These are phyloP conservation scores for Lentinula lateritia DNA, from an alignment of 768 basidiomycete genomes.

Conservation along the genomic window DNA sequence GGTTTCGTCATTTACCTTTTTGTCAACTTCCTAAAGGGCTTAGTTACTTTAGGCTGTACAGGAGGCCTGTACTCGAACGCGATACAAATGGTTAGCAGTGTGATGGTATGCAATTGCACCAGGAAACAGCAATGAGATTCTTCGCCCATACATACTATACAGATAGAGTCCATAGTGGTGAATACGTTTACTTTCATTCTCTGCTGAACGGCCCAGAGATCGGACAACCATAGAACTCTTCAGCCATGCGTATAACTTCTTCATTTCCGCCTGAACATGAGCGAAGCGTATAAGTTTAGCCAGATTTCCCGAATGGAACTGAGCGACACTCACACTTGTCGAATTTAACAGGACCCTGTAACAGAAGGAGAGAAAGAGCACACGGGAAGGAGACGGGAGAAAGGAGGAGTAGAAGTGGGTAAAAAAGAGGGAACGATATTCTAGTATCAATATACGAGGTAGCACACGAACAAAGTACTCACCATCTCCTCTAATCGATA, in stretches of 20 bases:
- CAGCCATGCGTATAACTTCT: constrained; percentile 35
- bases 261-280: constrained; percentile 29
- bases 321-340: constrained; percentile 27
- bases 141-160: neutral
- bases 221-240: constrained; percentile 36
- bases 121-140: too few species aligned
- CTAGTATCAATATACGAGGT: neutral
- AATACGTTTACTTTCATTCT: neutral
- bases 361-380: neutral
- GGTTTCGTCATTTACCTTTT: too few species aligned
- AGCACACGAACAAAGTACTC: neutral
- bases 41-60: too few species aligned
- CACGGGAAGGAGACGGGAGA: too few species aligned
- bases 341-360: constrained; percentile 30
- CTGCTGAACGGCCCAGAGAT: constrained; percentile 25
- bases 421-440: too few species aligned
- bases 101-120: too few species aligned
- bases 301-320: neutral
- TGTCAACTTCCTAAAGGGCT: too few species aligned
- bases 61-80: too few species aligned
- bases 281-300: neutral
- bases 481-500: constrained; percentile 41
- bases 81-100: too few species aligned
- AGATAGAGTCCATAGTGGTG: neutral
- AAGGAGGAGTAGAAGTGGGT: too few species aligned